These are phyloP conservation scores for Pestalotiopsis sp. DNA, from an alignment of 2,329 filamentous ascomycete genomes.

Conservation along the genomic window DNA sequence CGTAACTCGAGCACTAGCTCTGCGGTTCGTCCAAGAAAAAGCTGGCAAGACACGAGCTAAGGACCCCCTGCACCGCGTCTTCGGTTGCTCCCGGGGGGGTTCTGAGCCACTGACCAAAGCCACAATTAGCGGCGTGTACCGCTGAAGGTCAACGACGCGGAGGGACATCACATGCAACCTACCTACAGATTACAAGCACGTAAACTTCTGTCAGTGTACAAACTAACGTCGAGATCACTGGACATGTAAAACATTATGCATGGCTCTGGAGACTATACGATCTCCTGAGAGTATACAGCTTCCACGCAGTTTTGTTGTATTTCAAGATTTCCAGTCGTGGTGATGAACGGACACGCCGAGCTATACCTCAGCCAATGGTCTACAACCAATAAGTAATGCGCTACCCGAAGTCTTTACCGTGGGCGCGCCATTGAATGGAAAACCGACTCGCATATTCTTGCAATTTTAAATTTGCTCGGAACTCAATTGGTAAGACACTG, in stretches of 20 bases:
- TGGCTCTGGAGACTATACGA: too few relatives aligned
- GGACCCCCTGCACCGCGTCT: not conserved
- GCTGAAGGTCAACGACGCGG: not conserved
- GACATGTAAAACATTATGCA: too few relatives aligned
- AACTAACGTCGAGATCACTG: too few relatives aligned
- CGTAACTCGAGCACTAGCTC: not conserved
- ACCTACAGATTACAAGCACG: too few relatives aligned
- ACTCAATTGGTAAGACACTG: too few relatives aligned
- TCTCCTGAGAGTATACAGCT: too few relatives aligned
- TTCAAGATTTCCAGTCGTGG: too few relatives aligned
- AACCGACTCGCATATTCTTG: too few relatives aligned
- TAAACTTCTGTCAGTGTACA: too few relatives aligned
- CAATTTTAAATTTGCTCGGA: too few relatives aligned
- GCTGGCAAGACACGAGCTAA: not conserved
- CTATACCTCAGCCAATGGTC: not conserved
- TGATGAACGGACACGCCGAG: not conserved
- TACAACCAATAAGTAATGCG: not conserved
- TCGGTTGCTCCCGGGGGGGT: not conserved
- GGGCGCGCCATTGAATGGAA: too few relatives aligned
- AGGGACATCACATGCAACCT: not conserved
- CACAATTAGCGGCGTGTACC: not conserved
- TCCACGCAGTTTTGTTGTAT: too few relatives aligned
- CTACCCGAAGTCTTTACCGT: not conserved
- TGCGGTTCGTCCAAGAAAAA: not conserved
- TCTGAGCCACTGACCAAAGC: not conserved